Evolutionary conservation across 106 monocot genomes (phyloP), one percentile per base, ranked within the genome.

Genomic region (Platanthera guangdongensis): DNA sequence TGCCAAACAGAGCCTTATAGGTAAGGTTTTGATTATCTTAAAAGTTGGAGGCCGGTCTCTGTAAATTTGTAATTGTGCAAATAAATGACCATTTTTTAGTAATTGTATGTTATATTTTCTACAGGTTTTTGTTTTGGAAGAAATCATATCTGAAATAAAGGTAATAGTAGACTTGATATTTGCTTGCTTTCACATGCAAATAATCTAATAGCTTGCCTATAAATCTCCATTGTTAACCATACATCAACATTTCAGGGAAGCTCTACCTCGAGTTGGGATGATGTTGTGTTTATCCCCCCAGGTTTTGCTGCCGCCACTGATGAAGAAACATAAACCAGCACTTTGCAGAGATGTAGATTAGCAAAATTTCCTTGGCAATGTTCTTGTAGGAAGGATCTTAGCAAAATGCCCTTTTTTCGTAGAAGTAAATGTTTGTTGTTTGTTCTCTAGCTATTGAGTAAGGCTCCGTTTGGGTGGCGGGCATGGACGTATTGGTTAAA

Each of bases 201-300:
- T 57, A 68, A 19, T 16, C 9, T 68, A 4, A 78, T 6, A 69
- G 52, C 11, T 2, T 67, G 1, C 14, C 8, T 70, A 70, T 7
- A 73, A 51, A 5, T 16, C 8, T 59, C 7, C 16, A 1, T 3
- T 73, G 48, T 73, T 73, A 54, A 72, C 68, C 51, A 16, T 69
- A 21, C 50, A 15, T 50, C 4, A 62, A 60, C 30, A 65, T 64
- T 84, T 48, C 86, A 95, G 90, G 90, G 75, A 19, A 73, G 72
- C 47, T 91, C 88, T 68, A 30, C 82, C 9, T 86, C 90, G 16
- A 77, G 93, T 67, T 96, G 93, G 90, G 87, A 93, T 76, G 90
- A 96, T 74, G 78, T 87, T 30, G 87, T 96, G 19, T 96, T 96
- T 73, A 87, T 93, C 63, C 93, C 95, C 62, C 91, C 95, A 57